Conservation (phyloP, 2,329 filamentous ascomycete genomes). For the Nakataea oryzae region DNA sequence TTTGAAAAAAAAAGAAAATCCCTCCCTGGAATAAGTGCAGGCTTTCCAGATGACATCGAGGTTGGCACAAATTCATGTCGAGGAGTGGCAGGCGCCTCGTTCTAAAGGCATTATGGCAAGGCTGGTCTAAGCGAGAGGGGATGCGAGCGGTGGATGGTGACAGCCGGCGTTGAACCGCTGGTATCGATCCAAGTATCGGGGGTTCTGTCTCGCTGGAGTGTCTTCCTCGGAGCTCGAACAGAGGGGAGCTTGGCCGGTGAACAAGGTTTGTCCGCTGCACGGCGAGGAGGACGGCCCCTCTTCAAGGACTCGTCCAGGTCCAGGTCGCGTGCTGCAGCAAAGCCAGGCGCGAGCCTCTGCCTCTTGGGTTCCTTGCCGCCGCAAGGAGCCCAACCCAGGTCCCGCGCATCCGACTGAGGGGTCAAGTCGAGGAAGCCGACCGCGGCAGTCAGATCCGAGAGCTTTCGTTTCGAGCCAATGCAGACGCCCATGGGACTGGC, state of each 20-base stretch:
- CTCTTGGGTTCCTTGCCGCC: neutral
- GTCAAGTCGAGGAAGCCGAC: neutral
- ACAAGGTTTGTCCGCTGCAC: neutral
- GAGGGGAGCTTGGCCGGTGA: neutral
- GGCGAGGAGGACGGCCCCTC: no score
- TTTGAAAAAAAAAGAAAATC: neutral
- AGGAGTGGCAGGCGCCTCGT: neutral
- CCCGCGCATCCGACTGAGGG: neutral
- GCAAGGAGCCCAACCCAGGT: neutral
- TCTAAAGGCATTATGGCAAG: neutral
- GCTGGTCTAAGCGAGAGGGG: neutral
- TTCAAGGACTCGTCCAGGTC: neutral
- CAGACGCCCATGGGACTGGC: neutral
- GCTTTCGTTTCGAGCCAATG: conserved; percentile 2
- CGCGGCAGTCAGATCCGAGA: neutral
- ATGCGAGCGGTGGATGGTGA: neutral
- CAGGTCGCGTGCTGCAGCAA: neutral
- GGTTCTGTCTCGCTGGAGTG: neutral
- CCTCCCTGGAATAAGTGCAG: neutral
- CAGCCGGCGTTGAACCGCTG: no score
- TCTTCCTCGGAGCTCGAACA: neutral
- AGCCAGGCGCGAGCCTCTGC: neutral
- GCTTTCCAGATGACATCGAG: neutral
- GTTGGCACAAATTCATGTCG: neutral
- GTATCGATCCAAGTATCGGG: neutral